A percentile compares a stretch with the other conserved stretches of the same genome.
Evolutionary conservation across 352 stramenopile genomes (phyloP).

Genomic region (Phytophthora citricola): DNA sequence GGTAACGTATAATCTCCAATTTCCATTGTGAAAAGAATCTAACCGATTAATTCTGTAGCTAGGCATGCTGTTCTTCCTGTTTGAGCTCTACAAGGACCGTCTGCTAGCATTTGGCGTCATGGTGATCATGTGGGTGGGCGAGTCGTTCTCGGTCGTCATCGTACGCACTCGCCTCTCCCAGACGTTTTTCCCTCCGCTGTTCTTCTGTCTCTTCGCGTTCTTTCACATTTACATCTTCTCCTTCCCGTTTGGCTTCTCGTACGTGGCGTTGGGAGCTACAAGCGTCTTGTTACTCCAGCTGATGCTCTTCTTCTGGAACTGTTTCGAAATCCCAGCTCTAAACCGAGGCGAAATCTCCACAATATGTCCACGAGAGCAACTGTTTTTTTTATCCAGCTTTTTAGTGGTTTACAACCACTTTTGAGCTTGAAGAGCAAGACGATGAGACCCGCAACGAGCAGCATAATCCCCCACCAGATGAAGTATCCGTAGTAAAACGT

Average conservation of each 20-base stretch:
- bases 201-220: constrained; percentile 95
- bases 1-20: constrained; percentile 38
- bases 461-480: constrained; percentile 66
- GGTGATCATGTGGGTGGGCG: constrained; percentile 87
- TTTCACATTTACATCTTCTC: constrained; percentile 97
- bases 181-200: constrained; percentile 89
- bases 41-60: constrained; percentile 47
- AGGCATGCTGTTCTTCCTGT: constrained; percentile 96
- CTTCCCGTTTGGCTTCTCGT: constrained; percentile 94
- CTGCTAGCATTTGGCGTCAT: constrained; percentile 92
- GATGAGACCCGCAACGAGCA: constrained; percentile 38
- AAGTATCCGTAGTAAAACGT: constrained; percentile 28
- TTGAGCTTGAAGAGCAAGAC: constrained; percentile 65
- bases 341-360: constrained; percentile 51
- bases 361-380: constrained; percentile 31
- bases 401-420: constrained; percentile 35
- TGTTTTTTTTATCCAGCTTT: constrained; percentile 11
- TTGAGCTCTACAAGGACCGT: constrained; percentile 95
- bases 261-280: constrained; percentile 75
- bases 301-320: constrained; percentile 80
- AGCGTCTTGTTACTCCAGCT: constrained; percentile 51
- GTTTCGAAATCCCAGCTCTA: constrained; percentile 70
- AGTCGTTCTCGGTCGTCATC: constrained; percentile 92
- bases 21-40: neutral
- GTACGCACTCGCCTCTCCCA: constrained; percentile 74